These are phyloP conservation scores for Parafenestella ontariensis DNA, from an alignment of 2,329 filamentous ascomycete genomes.

Conservation along the genomic window DNA sequence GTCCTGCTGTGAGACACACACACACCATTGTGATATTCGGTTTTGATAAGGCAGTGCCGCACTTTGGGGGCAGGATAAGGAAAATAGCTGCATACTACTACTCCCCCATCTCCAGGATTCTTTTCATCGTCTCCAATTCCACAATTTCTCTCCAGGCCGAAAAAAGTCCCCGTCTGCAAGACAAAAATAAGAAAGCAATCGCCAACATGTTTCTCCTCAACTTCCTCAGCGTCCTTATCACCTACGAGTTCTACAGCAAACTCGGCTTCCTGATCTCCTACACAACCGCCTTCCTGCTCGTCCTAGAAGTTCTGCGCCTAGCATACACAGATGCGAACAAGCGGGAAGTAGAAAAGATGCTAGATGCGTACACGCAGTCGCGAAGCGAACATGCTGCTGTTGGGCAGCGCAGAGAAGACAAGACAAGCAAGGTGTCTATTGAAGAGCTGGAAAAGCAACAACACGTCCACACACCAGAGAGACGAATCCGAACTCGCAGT, in stretches of 20 bases:
- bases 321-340: slow-evolving; percentile 30
- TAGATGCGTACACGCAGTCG: slow-evolving; percentile 26
- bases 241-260: slow-evolving; percentile 20
- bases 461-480: not conserved
- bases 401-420: not conserved
- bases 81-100: too few species aligned
- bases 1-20: not conserved
- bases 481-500: slow-evolving; percentile 10
- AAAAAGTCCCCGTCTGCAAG: not conserved
- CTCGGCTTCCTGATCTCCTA: slow-evolving; percentile 34
- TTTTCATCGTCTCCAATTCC: not conserved
- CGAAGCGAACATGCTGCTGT: slow-evolving; percentile 1
- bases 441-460: slow-evolving; percentile 7
- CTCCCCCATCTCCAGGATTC: not conserved
- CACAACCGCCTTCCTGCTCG: slow-evolving; percentile 26
- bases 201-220: not conserved
- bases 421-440: not conserved
- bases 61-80: not conserved
- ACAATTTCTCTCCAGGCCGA: too few species aligned
- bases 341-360: slow-evolving; percentile 30
- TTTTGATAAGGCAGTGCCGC: not conserved
- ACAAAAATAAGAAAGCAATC: too few species aligned
- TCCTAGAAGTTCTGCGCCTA: slow-evolving; percentile 29
- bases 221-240: slow-evolving; percentile 16
- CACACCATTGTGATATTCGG: too few species aligned